phyloP scores from a whole-genome alignment of 306 rosid species.

The Neltuma alba region DNA sequence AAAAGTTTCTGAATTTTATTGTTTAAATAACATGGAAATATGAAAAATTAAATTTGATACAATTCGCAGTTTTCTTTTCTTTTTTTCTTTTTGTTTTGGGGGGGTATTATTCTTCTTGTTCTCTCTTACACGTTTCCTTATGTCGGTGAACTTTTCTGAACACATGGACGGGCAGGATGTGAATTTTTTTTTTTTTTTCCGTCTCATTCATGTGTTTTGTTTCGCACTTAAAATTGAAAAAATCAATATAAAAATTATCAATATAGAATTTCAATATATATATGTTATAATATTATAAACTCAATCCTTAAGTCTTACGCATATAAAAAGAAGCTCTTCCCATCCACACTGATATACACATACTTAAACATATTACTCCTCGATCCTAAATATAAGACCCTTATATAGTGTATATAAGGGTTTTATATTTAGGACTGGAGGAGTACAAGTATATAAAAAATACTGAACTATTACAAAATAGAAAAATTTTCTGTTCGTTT shows the following conservation, averaged over 20 bases:
- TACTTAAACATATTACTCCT: too few relatives aligned
- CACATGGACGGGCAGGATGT: background rate
- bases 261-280: too few relatives aligned
- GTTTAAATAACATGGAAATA: background rate
- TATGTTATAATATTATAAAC: too few relatives aligned
- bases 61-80: background rate
- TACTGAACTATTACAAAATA: background rate
- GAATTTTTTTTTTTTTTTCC: background rate
- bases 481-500: background rate
- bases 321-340: background rate
- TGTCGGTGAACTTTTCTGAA: background rate
- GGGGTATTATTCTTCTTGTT: too few relatives aligned
- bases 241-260: too few relatives aligned
- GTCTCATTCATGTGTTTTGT: background rate
- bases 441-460: too few relatives aligned
- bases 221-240: too few relatives aligned
- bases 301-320: too few relatives aligned
- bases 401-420: too few relatives aligned
- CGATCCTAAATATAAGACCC: too few relatives aligned
- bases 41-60: background rate
- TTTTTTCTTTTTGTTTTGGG: too few relatives aligned
- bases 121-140: background rate
- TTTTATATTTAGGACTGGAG: too few relatives aligned
- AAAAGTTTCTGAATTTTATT: background rate
- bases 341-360: background rate